A percentile compares a stretch with the other conserved stretches of the same genome.
Evolutionary conservation across 768 basidiomycete species (phyloP).

Genomic region (Collybia sp.): DNA sequence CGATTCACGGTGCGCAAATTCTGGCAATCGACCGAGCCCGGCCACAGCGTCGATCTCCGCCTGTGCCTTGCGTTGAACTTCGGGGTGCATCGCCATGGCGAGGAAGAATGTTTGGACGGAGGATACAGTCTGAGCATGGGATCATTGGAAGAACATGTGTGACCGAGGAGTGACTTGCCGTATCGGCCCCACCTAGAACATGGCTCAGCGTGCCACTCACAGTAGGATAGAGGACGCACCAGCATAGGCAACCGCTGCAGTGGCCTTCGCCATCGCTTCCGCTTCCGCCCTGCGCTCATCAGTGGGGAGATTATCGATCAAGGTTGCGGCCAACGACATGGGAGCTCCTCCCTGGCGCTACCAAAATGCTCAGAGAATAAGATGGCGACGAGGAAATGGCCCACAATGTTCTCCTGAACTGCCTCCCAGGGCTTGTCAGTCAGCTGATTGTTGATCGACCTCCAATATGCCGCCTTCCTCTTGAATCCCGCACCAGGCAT

Average conservation of each 20-base stretch:
- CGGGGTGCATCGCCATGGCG: conserved; percentile 32
- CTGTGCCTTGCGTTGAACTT: conserved; percentile 30
- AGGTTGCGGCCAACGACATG: not conserved
- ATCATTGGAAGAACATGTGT: not conserved
- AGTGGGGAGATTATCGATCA: conserved; percentile 1
- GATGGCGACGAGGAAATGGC: not conserved
- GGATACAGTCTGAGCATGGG: conserved; percentile 25
- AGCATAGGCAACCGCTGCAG: conserved; percentile 8
- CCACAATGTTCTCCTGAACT: conserved; percentile 6
- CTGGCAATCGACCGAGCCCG: conserved; percentile 31
- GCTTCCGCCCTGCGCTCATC: conserved; percentile 1
- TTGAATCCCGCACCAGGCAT: conserved; percentile 45
- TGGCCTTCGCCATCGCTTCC: conserved; percentile 5
- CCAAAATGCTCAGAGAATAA: not conserved
- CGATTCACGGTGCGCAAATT: conserved; percentile 26
- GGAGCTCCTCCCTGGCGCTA: not conserved
- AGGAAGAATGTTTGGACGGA: conserved; percentile 28
- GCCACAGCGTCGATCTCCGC: conserved; percentile 32
- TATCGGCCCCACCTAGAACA: conserved; percentile 4
- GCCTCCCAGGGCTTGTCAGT: conserved; percentile 24
- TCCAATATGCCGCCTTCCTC: conserved; percentile 30
- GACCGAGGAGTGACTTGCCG: not conserved
- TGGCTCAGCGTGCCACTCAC: not conserved
- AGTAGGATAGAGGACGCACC: not conserved
- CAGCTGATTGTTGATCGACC: conserved; percentile 24